phyloP scores from a whole-genome alignment of 179 eudicot genomes.

The Beta lomatogona region DNA sequence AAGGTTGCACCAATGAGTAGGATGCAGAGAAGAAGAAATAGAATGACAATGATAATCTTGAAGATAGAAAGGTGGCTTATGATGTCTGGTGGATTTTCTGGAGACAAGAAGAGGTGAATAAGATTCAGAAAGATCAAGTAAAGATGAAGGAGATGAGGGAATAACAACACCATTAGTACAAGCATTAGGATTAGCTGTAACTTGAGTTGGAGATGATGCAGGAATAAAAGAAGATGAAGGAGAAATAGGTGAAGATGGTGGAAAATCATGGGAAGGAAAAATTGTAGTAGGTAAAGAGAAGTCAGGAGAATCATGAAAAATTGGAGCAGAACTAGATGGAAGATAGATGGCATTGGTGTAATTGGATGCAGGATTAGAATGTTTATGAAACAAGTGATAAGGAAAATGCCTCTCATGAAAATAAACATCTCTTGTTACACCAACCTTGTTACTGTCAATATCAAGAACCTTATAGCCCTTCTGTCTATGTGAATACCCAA shows the following conservation, averaged over 20 bases:
- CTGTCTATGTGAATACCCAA: slow-evolving; percentile 5
- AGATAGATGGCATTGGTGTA: background rate
- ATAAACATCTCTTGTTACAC: background rate
- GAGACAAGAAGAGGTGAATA: fast-evolving
- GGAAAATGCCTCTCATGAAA: slow-evolving; percentile 14
- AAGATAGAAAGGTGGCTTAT: too few species aligned
- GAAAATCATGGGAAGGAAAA: too few species aligned
- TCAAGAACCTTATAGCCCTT: background rate
- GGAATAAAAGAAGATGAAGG: too few species aligned
- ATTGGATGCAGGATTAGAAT: background rate
- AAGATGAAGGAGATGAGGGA: fast-evolving
- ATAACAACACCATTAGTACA: fast-evolving
- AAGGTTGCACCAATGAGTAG: background rate
- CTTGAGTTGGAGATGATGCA: fast-evolving
- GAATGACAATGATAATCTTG: too few species aligned
- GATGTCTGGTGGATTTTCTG: too few species aligned
- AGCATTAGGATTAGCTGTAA: too few species aligned
- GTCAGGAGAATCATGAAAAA: background rate
- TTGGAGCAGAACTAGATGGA: background rate
- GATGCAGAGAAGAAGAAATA: too few species aligned
- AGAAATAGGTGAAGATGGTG: too few species aligned
- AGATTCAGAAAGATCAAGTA: too few species aligned
- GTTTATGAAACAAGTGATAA: background rate
- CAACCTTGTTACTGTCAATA: background rate
- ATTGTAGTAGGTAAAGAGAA: too few species aligned